Evolutionary conservation across 129 eudicot species (phyloP).

Genomic region (Ambrosia artemisiifolia): DNA sequence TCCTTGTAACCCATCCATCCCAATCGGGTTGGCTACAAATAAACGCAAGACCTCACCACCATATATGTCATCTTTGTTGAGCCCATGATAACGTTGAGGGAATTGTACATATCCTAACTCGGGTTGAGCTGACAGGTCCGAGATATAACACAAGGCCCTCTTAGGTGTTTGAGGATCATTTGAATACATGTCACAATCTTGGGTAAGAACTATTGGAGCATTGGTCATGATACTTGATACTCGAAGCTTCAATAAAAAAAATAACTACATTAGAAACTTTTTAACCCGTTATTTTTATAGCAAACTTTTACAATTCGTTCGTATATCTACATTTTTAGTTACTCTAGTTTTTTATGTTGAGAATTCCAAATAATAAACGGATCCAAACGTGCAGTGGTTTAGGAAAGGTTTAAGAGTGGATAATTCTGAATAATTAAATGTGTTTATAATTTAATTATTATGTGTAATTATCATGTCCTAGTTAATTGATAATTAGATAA

Average conservation of each 20-base stretch:
- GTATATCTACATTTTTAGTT: too few relatives aligned
- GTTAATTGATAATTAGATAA: too few relatives aligned
- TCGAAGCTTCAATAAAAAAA: conserved; percentile 49
- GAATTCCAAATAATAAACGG: too few relatives aligned
- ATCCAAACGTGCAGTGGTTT: too few relatives aligned
- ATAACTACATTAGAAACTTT: not conserved
- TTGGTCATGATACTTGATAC: conserved; percentile 68
- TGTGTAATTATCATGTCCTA: too few relatives aligned
- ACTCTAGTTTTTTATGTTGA: too few relatives aligned
- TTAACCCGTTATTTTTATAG: too few relatives aligned
- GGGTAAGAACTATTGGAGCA: conserved; percentile 54
- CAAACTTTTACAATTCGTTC: too few relatives aligned
- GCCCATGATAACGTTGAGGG: conserved; percentile 59
- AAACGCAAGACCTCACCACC: conserved; percentile 46
- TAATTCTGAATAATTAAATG: too few relatives aligned
- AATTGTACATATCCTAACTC: conserved; percentile 59
- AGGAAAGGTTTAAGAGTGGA: too few relatives aligned
- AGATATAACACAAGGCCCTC: conserved; percentile 1
- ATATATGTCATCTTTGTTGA: conserved; percentile 68
- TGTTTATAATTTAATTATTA: too few relatives aligned
- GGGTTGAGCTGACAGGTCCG: conserved; percentile 34
- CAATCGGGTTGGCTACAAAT: conserved; percentile 45
- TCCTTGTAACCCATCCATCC: conserved; percentile 72
- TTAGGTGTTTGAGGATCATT: conserved; percentile 70
- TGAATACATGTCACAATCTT: conserved; percentile 75